Evolutionary conservation across 2,329 filamentous ascomycete species (phyloP).

Genomic region (Ceratocystis alfenasii): DNA sequence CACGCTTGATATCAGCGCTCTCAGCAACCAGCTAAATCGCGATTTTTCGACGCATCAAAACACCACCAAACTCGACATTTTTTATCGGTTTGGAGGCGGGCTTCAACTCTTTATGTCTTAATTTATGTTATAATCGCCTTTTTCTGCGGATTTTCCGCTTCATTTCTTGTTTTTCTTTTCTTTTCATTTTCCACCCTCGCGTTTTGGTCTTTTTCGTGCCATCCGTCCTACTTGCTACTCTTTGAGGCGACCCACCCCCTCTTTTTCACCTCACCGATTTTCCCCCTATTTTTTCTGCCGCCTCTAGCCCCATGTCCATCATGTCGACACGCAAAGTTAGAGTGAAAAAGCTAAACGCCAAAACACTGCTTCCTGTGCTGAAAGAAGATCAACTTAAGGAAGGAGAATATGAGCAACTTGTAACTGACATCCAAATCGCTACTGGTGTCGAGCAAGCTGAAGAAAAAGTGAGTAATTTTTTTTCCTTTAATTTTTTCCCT

Average conservation of each 20-base stretch:
- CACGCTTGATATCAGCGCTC: slow-evolving; percentile 17
- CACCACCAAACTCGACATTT: slow-evolving; percentile 6
- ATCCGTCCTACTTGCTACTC: slow-evolving; percentile 26
- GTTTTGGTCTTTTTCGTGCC: slow-evolving; percentile 35
- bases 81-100: slow-evolving; percentile 12
- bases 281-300: slow-evolving; percentile 23
- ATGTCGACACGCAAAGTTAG: slow-evolving; percentile 59
- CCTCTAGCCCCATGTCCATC: slow-evolving; percentile 30
- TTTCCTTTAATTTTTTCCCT: slow-evolving; percentile 25
- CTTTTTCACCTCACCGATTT: slow-evolving; percentile 29
- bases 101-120: slow-evolving; percentile 20
- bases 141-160: slow-evolving; percentile 27
- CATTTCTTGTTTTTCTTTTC: slow-evolving; percentile 39
- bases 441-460: slow-evolving; percentile 95
- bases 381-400: slow-evolving; percentile 84
- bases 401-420: slow-evolving; percentile 73
- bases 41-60: slow-evolving; percentile 20
- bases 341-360: slow-evolving; percentile 84
- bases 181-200: slow-evolving; percentile 35
- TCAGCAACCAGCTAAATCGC: slow-evolving; percentile 10
- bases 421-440: slow-evolving; percentile 73
- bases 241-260: slow-evolving; percentile 26
- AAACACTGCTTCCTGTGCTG: slow-evolving; percentile 76
- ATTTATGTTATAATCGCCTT: slow-evolving; percentile 21
- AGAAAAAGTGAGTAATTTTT: slow-evolving; percentile 69